Evolutionary conservation across 176 grass and related monocot genomes (phyloP).

Genomic region (Guadua angustifolia): DNA sequence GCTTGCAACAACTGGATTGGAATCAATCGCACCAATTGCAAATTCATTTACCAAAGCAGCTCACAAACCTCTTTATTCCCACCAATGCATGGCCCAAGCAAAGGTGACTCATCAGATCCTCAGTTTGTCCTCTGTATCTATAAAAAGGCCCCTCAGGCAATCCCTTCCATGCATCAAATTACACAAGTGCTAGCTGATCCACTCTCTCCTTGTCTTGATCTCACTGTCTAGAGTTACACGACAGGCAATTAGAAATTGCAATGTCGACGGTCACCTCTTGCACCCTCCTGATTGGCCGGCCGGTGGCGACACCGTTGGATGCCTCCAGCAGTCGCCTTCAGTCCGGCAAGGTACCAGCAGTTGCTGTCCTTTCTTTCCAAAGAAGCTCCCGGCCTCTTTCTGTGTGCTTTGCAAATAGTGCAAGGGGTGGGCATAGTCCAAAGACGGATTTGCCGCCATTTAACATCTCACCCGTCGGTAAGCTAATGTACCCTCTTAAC

Average conservation of each 20-base stretch:
- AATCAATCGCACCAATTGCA: background rate
- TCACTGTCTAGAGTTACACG: too few species aligned
- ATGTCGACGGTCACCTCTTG: constrained; percentile 31
- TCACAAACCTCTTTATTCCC: background rate
- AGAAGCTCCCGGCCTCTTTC: constrained; percentile 6
- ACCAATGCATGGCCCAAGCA: background rate
- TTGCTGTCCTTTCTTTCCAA: background rate
- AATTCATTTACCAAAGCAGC: background rate
- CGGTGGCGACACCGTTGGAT: background rate
- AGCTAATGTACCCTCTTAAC: too few species aligned
- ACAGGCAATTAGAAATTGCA: background rate
- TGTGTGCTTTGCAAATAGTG: background rate
- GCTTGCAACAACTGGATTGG: background rate
- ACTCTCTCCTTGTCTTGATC: too few species aligned
- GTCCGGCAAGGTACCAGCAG: background rate
- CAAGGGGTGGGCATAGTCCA: too few species aligned
- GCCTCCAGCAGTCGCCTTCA: background rate
- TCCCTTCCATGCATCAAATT: background rate
- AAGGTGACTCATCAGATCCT: background rate
- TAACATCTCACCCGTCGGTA: too few species aligned
- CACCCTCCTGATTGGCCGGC: background rate
- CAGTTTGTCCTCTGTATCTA: background rate
- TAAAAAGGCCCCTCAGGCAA: background rate
- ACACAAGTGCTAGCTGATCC: too few species aligned
- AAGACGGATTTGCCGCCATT: too few species aligned